Evolutionary conservation across 805 yeast genomes (phyloP).

Genomic region (Candida sanyiensis): DNA sequence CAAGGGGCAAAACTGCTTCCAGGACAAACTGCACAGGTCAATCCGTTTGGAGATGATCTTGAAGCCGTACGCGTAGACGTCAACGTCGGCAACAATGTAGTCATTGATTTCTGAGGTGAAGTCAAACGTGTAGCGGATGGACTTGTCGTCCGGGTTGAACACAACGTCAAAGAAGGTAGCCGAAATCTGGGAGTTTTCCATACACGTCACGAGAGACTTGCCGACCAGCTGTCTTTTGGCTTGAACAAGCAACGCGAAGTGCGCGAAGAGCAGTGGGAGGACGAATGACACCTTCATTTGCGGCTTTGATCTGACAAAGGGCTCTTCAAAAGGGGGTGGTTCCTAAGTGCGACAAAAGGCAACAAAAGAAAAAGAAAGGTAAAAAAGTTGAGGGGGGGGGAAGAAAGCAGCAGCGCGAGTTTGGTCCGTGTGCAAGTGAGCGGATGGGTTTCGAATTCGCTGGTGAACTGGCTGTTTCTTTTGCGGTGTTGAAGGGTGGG

Average conservation of each 20-base stretch:
- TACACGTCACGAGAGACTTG: constrained; percentile 75
- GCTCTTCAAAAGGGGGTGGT: background rate
- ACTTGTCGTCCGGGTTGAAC: constrained; percentile 65
- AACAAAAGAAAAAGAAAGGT: too few relatives aligned
- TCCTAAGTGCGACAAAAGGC: too few relatives aligned
- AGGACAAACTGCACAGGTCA: constrained; percentile 55
- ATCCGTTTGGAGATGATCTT: constrained; percentile 50
- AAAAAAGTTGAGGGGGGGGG: too few relatives aligned
- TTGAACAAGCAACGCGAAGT: background rate
- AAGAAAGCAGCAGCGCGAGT: too few relatives aligned
- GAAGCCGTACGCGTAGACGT: constrained; percentile 85
- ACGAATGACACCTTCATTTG: constrained; percentile 7
- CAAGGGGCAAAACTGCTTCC: constrained; percentile 90
- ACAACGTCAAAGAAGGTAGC: constrained; percentile 71
- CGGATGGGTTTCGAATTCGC: background rate
- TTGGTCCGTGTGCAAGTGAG: background rate
- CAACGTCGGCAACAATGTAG: constrained; percentile 60
- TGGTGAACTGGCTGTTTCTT: too few relatives aligned
- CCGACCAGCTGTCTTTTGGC: constrained; percentile 7
- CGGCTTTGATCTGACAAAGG: background rate
- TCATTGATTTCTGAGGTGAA: constrained; percentile 64
- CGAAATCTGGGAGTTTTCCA: constrained; percentile 66
- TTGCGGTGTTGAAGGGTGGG: background rate
- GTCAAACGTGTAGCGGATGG: constrained; percentile 64
- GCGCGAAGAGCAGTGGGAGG: background rate